phyloP scores from a whole-genome alignment of 495 filamentous ascomycete genomes.

The Tirmania nivea region DNA sequence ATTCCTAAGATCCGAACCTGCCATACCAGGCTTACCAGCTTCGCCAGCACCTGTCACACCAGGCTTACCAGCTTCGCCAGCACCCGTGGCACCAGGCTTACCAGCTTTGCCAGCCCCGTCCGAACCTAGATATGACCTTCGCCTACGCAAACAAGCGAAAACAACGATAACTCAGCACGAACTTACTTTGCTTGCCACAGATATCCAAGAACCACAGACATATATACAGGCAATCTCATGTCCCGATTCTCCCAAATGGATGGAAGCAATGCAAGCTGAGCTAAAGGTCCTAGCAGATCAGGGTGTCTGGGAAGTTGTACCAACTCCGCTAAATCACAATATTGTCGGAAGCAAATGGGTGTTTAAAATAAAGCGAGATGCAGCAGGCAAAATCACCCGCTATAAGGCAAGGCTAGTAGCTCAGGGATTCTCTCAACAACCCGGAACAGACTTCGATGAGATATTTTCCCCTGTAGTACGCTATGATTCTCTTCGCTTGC shows the following conservation, averaged over 20 bases:
- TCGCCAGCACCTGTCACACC: no score
- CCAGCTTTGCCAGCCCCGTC: no score
- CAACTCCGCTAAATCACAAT: neutral
- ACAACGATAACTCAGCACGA: no score
- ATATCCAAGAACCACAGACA: neutral
- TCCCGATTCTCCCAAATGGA: neutral
- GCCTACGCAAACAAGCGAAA: no score
- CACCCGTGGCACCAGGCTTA: no score
- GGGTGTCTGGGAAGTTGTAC: neutral
- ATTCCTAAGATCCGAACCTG: no score
- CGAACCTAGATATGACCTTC: no score
- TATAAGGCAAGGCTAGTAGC: slow-evolving; percentile 15
- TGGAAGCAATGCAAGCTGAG: neutral
- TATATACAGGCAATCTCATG: neutral
- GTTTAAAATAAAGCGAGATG: slow-evolving; percentile 9
- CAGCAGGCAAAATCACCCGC: neutral
- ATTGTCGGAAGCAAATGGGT: slow-evolving; percentile 10
- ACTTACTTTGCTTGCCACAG: no score
- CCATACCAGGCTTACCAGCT: no score
- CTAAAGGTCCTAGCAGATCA: neutral
- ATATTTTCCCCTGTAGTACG: slow-evolving; percentile 12
- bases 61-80: no score
- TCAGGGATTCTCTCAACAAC: slow-evolving; percentile 11
- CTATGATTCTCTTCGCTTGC: slow-evolving; percentile 1
- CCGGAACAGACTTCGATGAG: slow-evolving; percentile 16